Conservation (phyloP, 768 basidiomycete species). For the Cubamyces sp. region DNA sequence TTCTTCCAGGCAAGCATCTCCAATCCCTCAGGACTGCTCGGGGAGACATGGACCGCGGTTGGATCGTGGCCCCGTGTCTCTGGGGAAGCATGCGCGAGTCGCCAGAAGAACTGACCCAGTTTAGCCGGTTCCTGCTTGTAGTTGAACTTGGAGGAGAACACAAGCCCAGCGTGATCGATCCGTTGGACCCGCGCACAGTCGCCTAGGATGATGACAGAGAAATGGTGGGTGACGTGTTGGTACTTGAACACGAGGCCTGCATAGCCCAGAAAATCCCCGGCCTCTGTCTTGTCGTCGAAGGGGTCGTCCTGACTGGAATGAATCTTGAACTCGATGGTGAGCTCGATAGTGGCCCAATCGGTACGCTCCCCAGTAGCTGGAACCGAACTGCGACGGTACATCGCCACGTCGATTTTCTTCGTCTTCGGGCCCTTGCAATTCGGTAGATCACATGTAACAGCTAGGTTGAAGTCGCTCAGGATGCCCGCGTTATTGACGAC, state of each 20-base stretch:
- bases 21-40: background rate
- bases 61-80: slow-evolving; percentile 3
- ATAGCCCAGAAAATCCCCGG: background rate
- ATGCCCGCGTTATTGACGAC: background rate
- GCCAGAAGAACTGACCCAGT: slow-evolving; percentile 10
- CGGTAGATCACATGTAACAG: background rate
- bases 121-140: background rate
- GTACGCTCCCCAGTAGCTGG: background rate
- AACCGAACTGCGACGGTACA: background rate
- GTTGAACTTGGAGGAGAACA: background rate
- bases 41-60: background rate
- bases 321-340: background rate
- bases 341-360: background rate
- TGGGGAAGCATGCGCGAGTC: background rate
- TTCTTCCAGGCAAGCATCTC: background rate
- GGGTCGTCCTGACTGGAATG: background rate
- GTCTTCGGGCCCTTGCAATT: no score
- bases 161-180: slow-evolving; percentile 1
- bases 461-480: background rate
- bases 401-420: background rate
- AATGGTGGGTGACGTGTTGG: slow-evolving; percentile 15
- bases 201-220: slow-evolving; percentile 4
- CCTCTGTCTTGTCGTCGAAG: background rate
- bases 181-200: background rate
- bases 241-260: background rate